A percentile compares a stretch with the other conserved stretches of the same genome.
Evolutionary conservation across 495 filamentous ascomycete species (phyloP).

Genomic region (Hypoxylon fragiforme): DNA sequence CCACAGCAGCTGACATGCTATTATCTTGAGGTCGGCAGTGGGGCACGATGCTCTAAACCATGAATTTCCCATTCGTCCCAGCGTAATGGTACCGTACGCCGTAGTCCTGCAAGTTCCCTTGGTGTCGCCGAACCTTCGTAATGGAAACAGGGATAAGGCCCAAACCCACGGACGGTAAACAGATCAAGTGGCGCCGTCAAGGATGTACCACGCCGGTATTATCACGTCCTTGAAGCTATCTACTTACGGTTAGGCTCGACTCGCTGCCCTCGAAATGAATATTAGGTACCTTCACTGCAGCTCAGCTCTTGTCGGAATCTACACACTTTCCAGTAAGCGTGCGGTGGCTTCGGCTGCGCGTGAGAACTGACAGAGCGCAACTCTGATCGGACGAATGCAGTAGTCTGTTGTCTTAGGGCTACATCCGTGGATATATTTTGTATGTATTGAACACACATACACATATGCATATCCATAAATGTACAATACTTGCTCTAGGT

Average conservation of each 20-base stretch:
- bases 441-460: no score
- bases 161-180: slow-evolving; percentile 27
- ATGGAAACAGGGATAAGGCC: slow-evolving; percentile 33
- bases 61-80: slow-evolving; percentile 33
- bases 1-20: no score
- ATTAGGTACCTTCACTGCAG: neutral
- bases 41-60: slow-evolving; percentile 29
- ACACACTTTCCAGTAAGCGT: slow-evolving; percentile 23
- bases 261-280: neutral
- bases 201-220: slow-evolving; percentile 24
- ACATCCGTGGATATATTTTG: no score
- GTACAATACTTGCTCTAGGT: no score
- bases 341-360: slow-evolving; percentile 14
- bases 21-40: slow-evolving; percentile 28
- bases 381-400: slow-evolving; percentile 16
- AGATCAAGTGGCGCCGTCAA: slow-evolving; percentile 34
- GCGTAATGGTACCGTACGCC: slow-evolving; percentile 34
- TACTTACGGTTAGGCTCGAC: slow-evolving; percentile 17
- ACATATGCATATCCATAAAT: no score
- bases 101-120: slow-evolving; percentile 26
- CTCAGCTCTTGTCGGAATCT: slow-evolving; percentile 16
- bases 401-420: no score
- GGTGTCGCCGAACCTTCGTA: slow-evolving; percentile 34
- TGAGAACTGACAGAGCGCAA: slow-evolving; percentile 28
- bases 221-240: slow-evolving; percentile 12